phyloP scores from a whole-genome alignment of 805 yeast genomes.

The Starmerella khaoyaiensis region DNA sequence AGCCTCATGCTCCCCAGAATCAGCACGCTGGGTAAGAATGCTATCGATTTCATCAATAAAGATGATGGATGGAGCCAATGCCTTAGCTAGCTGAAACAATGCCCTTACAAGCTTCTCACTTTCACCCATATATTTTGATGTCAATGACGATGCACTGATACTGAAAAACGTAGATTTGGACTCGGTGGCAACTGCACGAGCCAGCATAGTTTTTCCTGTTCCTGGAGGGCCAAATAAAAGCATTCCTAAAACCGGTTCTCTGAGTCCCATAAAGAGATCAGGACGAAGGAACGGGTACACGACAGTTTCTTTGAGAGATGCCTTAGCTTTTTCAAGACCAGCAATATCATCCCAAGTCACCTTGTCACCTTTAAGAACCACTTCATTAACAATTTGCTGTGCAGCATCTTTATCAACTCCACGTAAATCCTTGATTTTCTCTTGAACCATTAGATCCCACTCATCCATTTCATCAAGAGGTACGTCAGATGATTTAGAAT shows the following conservation, averaged over 20 bases:
- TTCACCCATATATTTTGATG: slow-evolving; percentile 76
- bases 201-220: slow-evolving; percentile 97
- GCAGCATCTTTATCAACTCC: slow-evolving; percentile 77
- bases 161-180: slow-evolving; percentile 85
- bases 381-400: slow-evolving; percentile 72
- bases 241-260: slow-evolving; percentile 97
- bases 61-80: slow-evolving; percentile 80
- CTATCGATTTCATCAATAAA: slow-evolving; percentile 96
- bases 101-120: slow-evolving; percentile 89
- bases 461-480: slow-evolving; percentile 20
- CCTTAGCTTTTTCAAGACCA: slow-evolving; percentile 79
- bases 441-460: slow-evolving; percentile 26
- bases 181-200: slow-evolving; percentile 92
- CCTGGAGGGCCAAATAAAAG: slow-evolving; percentile 95
- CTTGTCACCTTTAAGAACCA: slow-evolving; percentile 78
- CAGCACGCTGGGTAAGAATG: slow-evolving; percentile 65
- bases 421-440: slow-evolving; percentile 28
- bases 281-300: slow-evolving; percentile 93
- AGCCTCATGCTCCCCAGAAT: slow-evolving; percentile 70
- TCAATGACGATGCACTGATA: slow-evolving; percentile 77
- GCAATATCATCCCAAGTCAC: slow-evolving; percentile 94
- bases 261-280: slow-evolving; percentile 73
- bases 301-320: slow-evolving; percentile 82
- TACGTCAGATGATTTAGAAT: background rate
- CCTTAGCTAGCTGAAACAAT: slow-evolving; percentile 68